A percentile compares a stretch with the other conserved stretches of the same genome.
phyloP scores from a whole-genome alignment of 306 rosid genomes.

The Cicer bijugum region DNA sequence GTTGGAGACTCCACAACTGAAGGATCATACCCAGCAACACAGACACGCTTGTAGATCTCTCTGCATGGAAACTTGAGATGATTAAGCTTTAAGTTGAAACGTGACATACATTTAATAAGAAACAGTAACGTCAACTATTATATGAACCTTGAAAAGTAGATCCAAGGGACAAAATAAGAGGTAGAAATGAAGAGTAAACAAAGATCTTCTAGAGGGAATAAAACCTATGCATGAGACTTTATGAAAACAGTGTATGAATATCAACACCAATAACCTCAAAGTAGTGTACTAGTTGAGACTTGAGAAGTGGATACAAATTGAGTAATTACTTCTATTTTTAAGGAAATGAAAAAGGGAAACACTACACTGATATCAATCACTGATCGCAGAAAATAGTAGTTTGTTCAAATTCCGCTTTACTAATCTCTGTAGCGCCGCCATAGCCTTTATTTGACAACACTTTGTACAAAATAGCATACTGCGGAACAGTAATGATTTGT shows the following conservation, averaged over 20 bases:
- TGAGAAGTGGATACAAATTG: constrained; percentile 29
- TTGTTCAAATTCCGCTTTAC: too few relatives aligned
- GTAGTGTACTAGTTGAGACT: constrained; percentile 14
- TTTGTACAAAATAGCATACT: too few relatives aligned
- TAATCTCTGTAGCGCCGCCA: too few relatives aligned
- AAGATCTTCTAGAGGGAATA: constrained; percentile 4
- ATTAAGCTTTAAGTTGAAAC: constrained; percentile 39
- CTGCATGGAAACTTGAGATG: constrained; percentile 52
- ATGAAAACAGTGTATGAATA: constrained; percentile 26
- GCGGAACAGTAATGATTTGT: too few relatives aligned
- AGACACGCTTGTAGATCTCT: constrained; percentile 62
- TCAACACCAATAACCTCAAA: constrained; percentile 31
- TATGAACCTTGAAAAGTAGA: constrained; percentile 11
- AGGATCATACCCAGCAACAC: constrained; percentile 78
- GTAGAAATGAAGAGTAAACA: constrained; percentile 18
- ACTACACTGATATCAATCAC: background rate
- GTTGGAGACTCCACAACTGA: constrained; percentile 77
- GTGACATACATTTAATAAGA: constrained; percentile 1
- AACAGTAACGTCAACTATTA: constrained; percentile 20
- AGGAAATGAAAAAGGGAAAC: constrained; percentile 16
- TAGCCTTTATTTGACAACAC: too few relatives aligned
- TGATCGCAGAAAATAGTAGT: too few relatives aligned
- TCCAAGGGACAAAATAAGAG: constrained; percentile 19
- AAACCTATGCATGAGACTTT: constrained; percentile 22
- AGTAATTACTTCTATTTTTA: constrained; percentile 17